phyloP scores from a whole-genome alignment of 2,329 filamentous ascomycete species.

The Verticillium nonalfalfae region DNA sequence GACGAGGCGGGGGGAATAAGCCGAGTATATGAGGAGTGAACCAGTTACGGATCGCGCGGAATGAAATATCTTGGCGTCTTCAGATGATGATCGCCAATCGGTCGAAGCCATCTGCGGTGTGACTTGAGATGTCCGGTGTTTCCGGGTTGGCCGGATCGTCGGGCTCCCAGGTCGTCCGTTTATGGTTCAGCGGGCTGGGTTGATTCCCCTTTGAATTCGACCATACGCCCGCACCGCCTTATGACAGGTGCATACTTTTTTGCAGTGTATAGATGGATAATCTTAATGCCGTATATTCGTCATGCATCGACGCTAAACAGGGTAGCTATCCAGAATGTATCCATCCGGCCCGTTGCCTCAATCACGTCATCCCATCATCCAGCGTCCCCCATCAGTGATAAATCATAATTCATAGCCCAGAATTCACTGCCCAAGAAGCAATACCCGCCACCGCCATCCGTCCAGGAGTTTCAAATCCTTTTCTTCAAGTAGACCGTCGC shows the following conservation, averaged over 20 bases:
- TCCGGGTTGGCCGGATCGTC: too few species aligned
- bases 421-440: constrained; percentile 32
- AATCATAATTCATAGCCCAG: background rate
- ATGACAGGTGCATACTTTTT: background rate
- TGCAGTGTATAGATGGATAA: too few species aligned
- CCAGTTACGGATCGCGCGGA: background rate
- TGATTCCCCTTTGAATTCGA: background rate
- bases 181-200: background rate
- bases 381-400: too few species aligned
- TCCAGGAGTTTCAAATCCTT: constrained; percentile 41
- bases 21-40: background rate
- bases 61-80: background rate
- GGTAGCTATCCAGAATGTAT: background rate
- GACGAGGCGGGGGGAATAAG: background rate
- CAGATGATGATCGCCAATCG: background rate
- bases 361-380: background rate
- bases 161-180: background rate
- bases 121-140: background rate
- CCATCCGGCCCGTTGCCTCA: background rate
- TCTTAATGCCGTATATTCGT: background rate
- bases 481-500: constrained; percentile 37
- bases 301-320: background rate
- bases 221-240: background rate
- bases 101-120: background rate
- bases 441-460: constrained; percentile 51